These are phyloP conservation scores for Axilococcus clingmanii DNA, from an alignment of 139 green algal genomes.

Conservation along the genomic window DNA sequence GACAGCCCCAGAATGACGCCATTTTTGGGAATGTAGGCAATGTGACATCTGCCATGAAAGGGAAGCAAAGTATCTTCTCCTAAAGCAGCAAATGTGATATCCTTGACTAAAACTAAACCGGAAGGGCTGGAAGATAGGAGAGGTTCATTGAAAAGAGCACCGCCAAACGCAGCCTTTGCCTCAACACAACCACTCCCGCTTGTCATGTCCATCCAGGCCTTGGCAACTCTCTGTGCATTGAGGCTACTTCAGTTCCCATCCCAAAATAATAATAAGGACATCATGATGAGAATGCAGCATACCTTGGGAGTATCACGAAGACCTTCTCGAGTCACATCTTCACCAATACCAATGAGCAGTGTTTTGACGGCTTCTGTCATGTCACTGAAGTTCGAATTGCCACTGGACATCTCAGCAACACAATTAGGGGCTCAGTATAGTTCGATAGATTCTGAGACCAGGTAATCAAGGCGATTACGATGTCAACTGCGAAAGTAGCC, in stretches of 20 bases:
- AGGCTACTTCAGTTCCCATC: background rate
- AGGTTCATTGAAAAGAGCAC: constrained; percentile 72
- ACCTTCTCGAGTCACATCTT: constrained; percentile 70
- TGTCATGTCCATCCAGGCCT: constrained; percentile 75
- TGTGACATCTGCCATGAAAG: constrained; percentile 81
- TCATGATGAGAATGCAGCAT: background rate
- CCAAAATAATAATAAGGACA: background rate
- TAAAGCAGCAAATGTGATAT: constrained; percentile 86
- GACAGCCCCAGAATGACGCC: constrained; percentile 73
- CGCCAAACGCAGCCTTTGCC: constrained; percentile 43
- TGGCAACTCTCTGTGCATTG: constrained; percentile 72
- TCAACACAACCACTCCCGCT: constrained; percentile 30
- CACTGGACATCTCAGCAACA: too few relatives aligned
- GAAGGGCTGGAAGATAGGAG: constrained; percentile 19
- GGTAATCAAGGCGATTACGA: too few relatives aligned
- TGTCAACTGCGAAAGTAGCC: too few relatives aligned
- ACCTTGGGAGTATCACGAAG: constrained; percentile 83
- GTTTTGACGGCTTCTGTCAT: constrained; percentile 39
- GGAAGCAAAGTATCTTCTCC: constrained; percentile 70
- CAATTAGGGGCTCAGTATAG: too few relatives aligned
- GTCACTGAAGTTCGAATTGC: too few relatives aligned
- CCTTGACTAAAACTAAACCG: constrained; percentile 75
- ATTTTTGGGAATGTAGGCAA: constrained; percentile 78
- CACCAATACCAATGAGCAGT: constrained; percentile 63
- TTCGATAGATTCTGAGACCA: too few relatives aligned